A percentile compares a stretch with the other conserved stretches of the same genome.
phyloP scores from a whole-genome alignment of 192 early-diverging fungal species.

The Rhizoclosmatium sp. region DNA sequence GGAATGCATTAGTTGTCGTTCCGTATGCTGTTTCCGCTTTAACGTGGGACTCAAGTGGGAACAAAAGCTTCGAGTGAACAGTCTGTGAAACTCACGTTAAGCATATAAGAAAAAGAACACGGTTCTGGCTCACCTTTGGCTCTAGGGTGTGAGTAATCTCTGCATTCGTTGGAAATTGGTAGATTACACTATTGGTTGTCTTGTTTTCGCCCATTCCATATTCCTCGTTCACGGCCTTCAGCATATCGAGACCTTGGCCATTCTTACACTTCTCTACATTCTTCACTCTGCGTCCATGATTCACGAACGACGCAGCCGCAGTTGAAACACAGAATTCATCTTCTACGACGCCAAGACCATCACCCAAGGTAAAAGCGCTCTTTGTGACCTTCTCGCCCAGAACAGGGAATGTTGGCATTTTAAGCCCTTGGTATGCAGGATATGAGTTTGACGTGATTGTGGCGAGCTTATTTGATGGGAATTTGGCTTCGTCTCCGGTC shows the following conservation, averaged over 20 bases:
- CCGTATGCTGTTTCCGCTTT: conserved; percentile 15
- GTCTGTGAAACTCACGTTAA: not conserved
- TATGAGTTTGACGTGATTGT: conserved; percentile 43
- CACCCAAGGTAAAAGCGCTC: conserved; percentile 40
- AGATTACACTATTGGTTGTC: conserved; percentile 43
- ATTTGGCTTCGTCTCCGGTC: conserved; percentile 44
- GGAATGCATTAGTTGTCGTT: conserved; percentile 38
- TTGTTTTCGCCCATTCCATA: conserved; percentile 38
- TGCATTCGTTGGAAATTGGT: not conserved
- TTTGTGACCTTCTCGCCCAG: conserved; percentile 48
- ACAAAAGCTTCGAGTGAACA: conserved; percentile 32
- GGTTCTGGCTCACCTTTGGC: conserved; percentile 15
- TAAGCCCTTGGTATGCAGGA: conserved; percentile 31
- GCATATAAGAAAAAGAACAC: not conserved
- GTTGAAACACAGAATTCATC: conserved; percentile 18
- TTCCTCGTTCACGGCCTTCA: conserved; percentile 26
- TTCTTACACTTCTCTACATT: conserved; percentile 20
- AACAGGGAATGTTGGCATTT: conserved; percentile 46
- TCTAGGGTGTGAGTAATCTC: conserved; percentile 15
- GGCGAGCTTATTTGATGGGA: not conserved
- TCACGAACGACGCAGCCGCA: conserved; percentile 25
- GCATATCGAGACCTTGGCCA: conserved; percentile 15
- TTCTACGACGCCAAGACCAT: not conserved
- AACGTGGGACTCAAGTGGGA: conserved; percentile 36
- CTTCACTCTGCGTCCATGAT: conserved; percentile 29